Percentiles rank a stretch among this genome's conserved stretches.
phyloP scores from a whole-genome alignment of 805 yeast species.

The Metschnikowia drakensbergensis region DNA sequence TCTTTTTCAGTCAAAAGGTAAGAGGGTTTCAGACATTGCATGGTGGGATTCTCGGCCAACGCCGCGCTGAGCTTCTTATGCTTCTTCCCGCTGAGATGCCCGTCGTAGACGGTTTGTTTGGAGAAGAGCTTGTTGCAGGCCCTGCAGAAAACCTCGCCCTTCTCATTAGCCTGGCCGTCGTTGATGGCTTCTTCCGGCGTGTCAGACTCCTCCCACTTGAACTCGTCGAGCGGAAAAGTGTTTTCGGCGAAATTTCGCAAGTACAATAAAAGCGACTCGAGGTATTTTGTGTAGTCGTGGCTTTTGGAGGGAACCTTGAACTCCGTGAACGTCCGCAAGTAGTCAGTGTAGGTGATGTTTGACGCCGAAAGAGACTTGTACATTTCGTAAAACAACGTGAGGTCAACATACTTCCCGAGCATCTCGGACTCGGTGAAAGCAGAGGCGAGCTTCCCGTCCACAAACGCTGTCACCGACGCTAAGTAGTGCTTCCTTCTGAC shows the following conservation, averaged over 20 bases:
- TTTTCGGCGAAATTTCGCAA: slow-evolving; percentile 45
- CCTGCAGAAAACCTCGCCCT: slow-evolving; percentile 47
- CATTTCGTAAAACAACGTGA: slow-evolving; percentile 45
- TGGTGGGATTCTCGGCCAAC: background rate
- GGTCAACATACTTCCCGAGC: slow-evolving; percentile 62
- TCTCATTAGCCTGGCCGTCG: slow-evolving; percentile 16
- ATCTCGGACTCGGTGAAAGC: slow-evolving; percentile 59
- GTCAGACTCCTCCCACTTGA: background rate
- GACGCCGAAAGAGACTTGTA: slow-evolving; percentile 43
- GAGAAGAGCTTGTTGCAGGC: slow-evolving; percentile 64
- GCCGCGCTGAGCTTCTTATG: slow-evolving; percentile 50
- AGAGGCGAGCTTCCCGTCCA: slow-evolving; percentile 39
- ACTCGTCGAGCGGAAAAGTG: slow-evolving; percentile 21
- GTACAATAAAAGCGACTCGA: slow-evolving; percentile 47
- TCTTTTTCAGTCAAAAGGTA: background rate
- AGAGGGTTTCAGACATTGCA: background rate
- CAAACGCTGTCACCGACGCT: slow-evolving; percentile 47
- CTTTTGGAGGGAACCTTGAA: slow-evolving; percentile 23
- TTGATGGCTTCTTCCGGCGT: background rate
- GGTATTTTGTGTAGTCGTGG: slow-evolving; percentile 41
- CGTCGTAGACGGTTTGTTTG: slow-evolving; percentile 59
- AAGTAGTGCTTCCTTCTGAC: slow-evolving; percentile 38
- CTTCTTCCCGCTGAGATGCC: slow-evolving; percentile 71
- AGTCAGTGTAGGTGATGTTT: slow-evolving; percentile 45
- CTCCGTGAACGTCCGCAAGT: slow-evolving; percentile 43